Evolutionary conservation across 192 early-diverging fungal species (phyloP).

Genomic region (Coemansia sp.): DNA sequence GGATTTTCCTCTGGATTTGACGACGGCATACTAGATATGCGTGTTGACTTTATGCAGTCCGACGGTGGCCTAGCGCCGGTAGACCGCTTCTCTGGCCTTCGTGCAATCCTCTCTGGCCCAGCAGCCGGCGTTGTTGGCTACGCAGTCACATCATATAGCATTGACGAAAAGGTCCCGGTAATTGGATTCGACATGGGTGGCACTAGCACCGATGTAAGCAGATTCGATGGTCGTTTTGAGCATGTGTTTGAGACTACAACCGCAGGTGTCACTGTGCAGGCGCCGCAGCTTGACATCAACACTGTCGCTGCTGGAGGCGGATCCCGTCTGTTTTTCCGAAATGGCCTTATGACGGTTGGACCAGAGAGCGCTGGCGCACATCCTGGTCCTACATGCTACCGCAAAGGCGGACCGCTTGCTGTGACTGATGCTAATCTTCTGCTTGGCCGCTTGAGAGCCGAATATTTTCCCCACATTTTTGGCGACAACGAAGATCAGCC

Average conservation of each 20-base stretch:
- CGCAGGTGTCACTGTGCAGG: slow-evolving; percentile 88
- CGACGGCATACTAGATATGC: slow-evolving; percentile 51
- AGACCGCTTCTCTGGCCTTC: slow-evolving; percentile 79
- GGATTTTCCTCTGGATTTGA: slow-evolving; percentile 91
- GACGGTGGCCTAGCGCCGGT: slow-evolving; percentile 94
- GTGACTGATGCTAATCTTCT: slow-evolving; percentile 95
- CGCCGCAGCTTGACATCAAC: slow-evolving; percentile 94
- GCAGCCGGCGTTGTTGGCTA: slow-evolving; percentile 95
- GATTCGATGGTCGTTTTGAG: slow-evolving; percentile 85
- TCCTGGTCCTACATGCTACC: slow-evolving; percentile 96
- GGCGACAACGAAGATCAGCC: slow-evolving; percentile 80
- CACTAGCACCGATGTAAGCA: slow-evolving; percentile 87
- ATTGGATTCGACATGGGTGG: slow-evolving; percentile 99
- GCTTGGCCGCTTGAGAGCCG: slow-evolving; percentile 79
- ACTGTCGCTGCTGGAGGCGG: slow-evolving; percentile 98
- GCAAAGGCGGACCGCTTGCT: slow-evolving; percentile 87
- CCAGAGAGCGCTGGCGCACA: slow-evolving; percentile 90
- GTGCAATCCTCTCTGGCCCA: slow-evolving; percentile 91
- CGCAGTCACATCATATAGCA: slow-evolving; percentile 57
- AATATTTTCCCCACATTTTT: slow-evolving; percentile 95
- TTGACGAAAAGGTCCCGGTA: slow-evolving; percentile 57
- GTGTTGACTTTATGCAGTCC: slow-evolving; percentile 96
- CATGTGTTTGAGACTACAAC: slow-evolving; percentile 96
- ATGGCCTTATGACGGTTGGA: slow-evolving; percentile 93
- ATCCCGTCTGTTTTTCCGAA: slow-evolving; percentile 87